These are phyloP conservation scores for Suillus fuscotomentosus DNA, from an alignment of 768 basidiomycete genomes.

Conservation along the genomic window DNA sequence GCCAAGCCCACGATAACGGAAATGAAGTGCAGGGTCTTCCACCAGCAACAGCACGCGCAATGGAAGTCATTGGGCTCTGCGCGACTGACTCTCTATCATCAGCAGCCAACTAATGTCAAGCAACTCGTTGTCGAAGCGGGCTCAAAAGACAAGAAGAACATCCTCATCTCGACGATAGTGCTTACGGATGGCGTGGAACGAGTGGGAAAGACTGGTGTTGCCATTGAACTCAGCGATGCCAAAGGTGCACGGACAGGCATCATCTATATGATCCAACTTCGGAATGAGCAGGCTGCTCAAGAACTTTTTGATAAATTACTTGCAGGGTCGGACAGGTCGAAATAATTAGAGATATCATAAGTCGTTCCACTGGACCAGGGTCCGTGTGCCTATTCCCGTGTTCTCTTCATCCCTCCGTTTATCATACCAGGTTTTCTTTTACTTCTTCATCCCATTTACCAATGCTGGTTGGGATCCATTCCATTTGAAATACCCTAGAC, in stretches of 20 bases:
- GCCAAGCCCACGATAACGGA: constrained; percentile 77
- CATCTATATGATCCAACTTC: constrained; percentile 95
- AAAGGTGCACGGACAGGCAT: constrained; percentile 89
- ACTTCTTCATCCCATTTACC: constrained; percentile 11
- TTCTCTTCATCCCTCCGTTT: not conserved
- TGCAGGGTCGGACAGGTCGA: constrained; percentile 75
- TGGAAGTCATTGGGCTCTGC: constrained; percentile 96
- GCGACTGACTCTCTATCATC: constrained; percentile 81
- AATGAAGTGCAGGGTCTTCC: constrained; percentile 98
- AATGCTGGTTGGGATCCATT: not conserved
- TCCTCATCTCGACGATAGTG: constrained; percentile 94
- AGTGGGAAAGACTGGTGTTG: constrained; percentile 98
- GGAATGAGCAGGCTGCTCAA: constrained; percentile 83
- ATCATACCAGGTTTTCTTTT: not conserved
- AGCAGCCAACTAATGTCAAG: constrained; percentile 86
- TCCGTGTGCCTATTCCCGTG: not conserved
- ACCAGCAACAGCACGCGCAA: constrained; percentile 93
- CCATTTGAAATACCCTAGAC: constrained; percentile 9
- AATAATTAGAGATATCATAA: constrained; percentile 9
- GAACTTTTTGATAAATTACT: constrained; percentile 86
- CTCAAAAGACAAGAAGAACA: constrained; percentile 66
- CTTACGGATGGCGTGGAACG: constrained; percentile 95
- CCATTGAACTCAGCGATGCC: constrained; percentile 87
- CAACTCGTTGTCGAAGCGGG: constrained; percentile 95
- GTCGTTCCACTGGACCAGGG: not conserved